These are phyloP conservation scores for Coemansia sp. DNA, from an alignment of 192 early-diverging fungal species.

Conservation along the genomic window DNA sequence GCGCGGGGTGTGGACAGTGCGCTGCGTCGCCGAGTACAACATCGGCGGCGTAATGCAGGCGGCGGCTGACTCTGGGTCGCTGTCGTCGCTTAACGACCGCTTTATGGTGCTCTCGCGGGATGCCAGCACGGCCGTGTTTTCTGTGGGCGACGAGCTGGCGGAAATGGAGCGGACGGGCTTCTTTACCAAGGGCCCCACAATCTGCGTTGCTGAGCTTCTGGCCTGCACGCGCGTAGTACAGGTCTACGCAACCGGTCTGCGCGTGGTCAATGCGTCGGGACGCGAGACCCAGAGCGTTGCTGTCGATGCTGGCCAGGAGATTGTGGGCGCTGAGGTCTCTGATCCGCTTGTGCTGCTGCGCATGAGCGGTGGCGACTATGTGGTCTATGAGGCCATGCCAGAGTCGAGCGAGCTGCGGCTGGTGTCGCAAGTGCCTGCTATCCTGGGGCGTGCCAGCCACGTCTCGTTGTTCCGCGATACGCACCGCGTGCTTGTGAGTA, in stretches of 20 bases:
- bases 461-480: slow-evolving; percentile 46
- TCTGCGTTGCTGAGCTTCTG: slow-evolving; percentile 75
- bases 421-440: slow-evolving; percentile 19
- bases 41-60: slow-evolving; percentile 54
- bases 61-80: slow-evolving; percentile 23
- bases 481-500: slow-evolving; percentile 29
- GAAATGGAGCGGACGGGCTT: slow-evolving; percentile 77
- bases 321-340: slow-evolving; percentile 72
- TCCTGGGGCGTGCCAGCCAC: slow-evolving; percentile 1
- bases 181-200: slow-evolving; percentile 71
- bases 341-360: slow-evolving; percentile 84
- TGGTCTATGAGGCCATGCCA: slow-evolving; percentile 64
- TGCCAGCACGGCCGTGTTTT: slow-evolving; percentile 61
- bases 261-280: slow-evolving; percentile 64
- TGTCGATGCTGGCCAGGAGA: slow-evolving; percentile 33
- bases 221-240: slow-evolving; percentile 80
- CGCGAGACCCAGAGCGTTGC: slow-evolving; percentile 34
- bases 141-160: slow-evolving; percentile 78
- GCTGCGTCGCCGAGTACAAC: slow-evolving; percentile 43
- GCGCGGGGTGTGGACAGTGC: slow-evolving; percentile 48
- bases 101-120: slow-evolving; percentile 52
- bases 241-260: slow-evolving; percentile 74
- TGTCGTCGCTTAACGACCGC: slow-evolving; percentile 32
- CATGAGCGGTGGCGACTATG: slow-evolving; percentile 64
- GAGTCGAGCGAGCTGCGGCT: slow-evolving; percentile 37